phyloP scores from a whole-genome alignment of 352 stramenopile genomes.

The Thalassiosira hispida region DNA sequence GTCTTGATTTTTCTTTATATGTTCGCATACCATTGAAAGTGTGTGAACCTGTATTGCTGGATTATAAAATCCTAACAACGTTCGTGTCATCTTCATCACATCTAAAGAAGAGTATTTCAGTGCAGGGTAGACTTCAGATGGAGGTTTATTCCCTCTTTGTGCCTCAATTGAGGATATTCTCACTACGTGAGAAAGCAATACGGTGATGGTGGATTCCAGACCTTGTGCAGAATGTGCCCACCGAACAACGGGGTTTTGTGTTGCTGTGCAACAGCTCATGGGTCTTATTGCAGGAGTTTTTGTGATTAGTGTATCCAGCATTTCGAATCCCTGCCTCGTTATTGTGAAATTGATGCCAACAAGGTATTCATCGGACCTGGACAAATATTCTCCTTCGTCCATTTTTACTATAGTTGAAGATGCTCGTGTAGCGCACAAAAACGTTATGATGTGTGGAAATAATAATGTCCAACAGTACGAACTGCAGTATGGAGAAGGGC shows the following conservation, averaged over 20 bases:
- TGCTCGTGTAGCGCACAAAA: slow-evolving; percentile 4
- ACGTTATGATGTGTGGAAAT: slow-evolving; percentile 25
- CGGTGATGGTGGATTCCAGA: slow-evolving; percentile 24
- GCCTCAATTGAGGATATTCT: slow-evolving; percentile 30
- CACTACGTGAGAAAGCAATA: slow-evolving; percentile 29
- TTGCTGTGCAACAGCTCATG: neutral
- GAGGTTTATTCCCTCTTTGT: slow-evolving; percentile 6
- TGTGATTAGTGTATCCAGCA: slow-evolving; percentile 29
- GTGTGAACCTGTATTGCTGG: slow-evolving; percentile 16
- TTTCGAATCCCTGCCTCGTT: slow-evolving; percentile 20
- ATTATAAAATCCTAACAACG: slow-evolving; percentile 27
- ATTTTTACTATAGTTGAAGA: slow-evolving; percentile 27
- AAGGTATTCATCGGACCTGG: neutral
- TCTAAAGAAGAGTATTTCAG: slow-evolving; percentile 36
- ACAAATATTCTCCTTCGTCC: slow-evolving; percentile 5
- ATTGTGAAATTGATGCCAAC: slow-evolving; percentile 11
- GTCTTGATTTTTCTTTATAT: slow-evolving; percentile 14
- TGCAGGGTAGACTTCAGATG: neutral
- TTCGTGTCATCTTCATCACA: slow-evolving; percentile 29
- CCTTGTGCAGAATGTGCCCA: slow-evolving; percentile 9
- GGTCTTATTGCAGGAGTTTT: slow-evolving; percentile 14
- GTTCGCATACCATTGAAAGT: slow-evolving; percentile 10
- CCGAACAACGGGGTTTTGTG: neutral
- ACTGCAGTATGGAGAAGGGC: slow-evolving; percentile 18
- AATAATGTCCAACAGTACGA: slow-evolving; percentile 32